Evolutionary conservation across 1,139 yeast species (phyloP).

Genomic region (Yamadazyma epiphylla): DNA sequence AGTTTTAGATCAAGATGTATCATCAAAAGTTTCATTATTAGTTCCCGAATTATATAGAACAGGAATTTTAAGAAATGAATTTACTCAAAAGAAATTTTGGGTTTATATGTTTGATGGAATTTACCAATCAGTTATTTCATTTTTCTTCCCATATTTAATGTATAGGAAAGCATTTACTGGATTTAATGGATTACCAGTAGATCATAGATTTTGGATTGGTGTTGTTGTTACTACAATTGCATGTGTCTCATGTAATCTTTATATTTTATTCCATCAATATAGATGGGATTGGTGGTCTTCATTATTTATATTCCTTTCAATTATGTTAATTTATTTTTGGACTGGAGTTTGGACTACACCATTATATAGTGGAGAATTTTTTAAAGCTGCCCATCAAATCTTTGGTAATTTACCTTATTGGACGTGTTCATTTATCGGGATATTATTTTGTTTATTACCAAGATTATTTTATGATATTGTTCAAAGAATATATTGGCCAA

Average conservation of each 20-base stretch:
- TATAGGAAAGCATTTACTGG: conserved; percentile 44
- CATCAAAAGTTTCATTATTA: conserved; percentile 51
- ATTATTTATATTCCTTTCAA: conserved; percentile 46
- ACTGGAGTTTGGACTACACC: conserved; percentile 58
- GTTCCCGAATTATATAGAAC: conserved; percentile 58
- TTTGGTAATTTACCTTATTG: conserved; percentile 53
- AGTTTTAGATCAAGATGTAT: conserved; percentile 59
- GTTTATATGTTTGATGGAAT: conserved; percentile 60
- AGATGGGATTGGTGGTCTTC: conserved; percentile 62
- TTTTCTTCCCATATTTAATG: conserved; percentile 52
- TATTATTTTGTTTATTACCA: conserved; percentile 47
- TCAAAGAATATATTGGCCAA: conserved; percentile 43
- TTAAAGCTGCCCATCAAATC: conserved; percentile 51
- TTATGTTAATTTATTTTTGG: conserved; percentile 57
- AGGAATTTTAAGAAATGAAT: conserved; percentile 51
- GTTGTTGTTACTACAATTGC: conserved; percentile 45
- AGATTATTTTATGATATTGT: conserved; percentile 49
- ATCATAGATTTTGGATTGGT: conserved; percentile 59
- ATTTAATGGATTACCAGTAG: conserved; percentile 47
- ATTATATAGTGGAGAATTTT: conserved; percentile 41
- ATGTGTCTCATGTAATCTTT: conserved; percentile 51
- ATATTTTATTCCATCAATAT: conserved; percentile 51
- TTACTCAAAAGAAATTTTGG: conserved; percentile 50
- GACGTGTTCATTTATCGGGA: conserved; percentile 48
- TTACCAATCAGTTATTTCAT: conserved; percentile 54